These are phyloP conservation scores for Peronospora destructor DNA, from an alignment of 352 stramenopile genomes.

Conservation along the genomic window DNA sequence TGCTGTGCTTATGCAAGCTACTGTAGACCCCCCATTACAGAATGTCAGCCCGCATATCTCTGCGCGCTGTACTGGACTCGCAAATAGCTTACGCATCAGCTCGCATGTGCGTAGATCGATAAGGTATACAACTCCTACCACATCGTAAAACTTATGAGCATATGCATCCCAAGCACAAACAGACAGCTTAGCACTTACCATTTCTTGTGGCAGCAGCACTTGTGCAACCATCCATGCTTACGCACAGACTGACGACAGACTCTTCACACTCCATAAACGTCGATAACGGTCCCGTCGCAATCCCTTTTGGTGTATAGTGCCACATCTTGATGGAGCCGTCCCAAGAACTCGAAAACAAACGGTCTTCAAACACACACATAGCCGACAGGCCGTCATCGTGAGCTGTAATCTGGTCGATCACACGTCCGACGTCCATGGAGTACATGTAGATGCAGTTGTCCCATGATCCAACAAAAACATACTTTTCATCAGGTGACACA, in stretches of 20 bases:
- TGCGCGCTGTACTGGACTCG: conserved; percentile 43
- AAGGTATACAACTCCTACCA: conserved; percentile 52
- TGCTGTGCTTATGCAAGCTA: conserved; percentile 59
- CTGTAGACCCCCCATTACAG: conserved; percentile 38
- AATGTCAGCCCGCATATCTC: conserved; percentile 65
- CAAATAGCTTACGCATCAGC: conserved; percentile 51
- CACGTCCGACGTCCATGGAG: conserved; percentile 70
- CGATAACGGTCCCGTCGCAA: conserved; percentile 52
- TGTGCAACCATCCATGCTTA: conserved; percentile 55
- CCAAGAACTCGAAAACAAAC: conserved; percentile 63
- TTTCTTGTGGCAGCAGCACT: conserved; percentile 58
- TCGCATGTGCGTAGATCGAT: conserved; percentile 65
- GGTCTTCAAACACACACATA: conserved; percentile 72
- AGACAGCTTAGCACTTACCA: conserved; percentile 25
- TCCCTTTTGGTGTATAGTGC: conserved; percentile 63
- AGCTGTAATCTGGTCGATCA: conserved; percentile 74
- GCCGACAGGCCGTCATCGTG: conserved; percentile 74
- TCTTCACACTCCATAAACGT: conserved; percentile 78
- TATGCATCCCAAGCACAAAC: neutral
- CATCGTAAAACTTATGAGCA: neutral
- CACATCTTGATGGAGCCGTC: conserved; percentile 78
- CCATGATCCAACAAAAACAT: conserved; percentile 75
- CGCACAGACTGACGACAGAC: conserved; percentile 53
- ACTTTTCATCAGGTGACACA: conserved; percentile 75
- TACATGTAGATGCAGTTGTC: conserved; percentile 87